A percentile compares a stretch with the other conserved stretches of the same genome.
Evolutionary conservation across 139 green algal species (phyloP).

Genomic region (Zygnema cylindricum): DNA sequence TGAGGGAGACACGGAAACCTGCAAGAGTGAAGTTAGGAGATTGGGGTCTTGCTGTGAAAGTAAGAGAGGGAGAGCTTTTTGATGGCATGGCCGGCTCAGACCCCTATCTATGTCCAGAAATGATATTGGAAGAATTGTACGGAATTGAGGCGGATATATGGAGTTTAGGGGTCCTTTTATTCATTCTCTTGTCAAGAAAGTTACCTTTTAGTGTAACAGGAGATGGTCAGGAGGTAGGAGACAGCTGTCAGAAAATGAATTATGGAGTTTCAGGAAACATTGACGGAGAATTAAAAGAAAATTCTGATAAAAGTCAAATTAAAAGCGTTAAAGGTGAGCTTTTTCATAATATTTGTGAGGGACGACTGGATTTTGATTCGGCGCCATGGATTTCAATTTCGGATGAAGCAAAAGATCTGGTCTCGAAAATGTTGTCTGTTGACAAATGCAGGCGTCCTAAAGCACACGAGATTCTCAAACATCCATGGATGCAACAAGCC

Average conservation of each 20-base stretch:
- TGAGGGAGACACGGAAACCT: background rate
- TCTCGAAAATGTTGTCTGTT: conserved; percentile 68
- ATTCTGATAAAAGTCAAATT: conserved; percentile 27
- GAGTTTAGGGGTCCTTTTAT: conserved; percentile 28
- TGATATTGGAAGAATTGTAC: background rate
- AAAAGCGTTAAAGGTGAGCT: conserved; percentile 87
- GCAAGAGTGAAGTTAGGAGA: conserved; percentile 28
- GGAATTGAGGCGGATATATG: conserved; percentile 23
- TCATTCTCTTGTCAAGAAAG: conserved; percentile 9
- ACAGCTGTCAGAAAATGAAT: too few relatives aligned
- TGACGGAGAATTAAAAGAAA: too few relatives aligned
- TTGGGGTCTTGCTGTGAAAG: background rate
- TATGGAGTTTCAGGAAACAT: background rate
- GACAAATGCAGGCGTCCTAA: conserved; percentile 56
- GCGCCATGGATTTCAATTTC: conserved; percentile 79
- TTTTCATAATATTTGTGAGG: conserved; percentile 76
- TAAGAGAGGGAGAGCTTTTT: background rate
- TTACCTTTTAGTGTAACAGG: background rate
- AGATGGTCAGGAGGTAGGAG: background rate
- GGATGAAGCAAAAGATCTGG: conserved; percentile 58
- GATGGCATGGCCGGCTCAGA: conserved; percentile 11
- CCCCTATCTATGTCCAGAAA: conserved; percentile 14
- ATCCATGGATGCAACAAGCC: background rate
- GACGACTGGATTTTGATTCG: conserved; percentile 71
- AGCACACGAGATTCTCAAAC: background rate